phyloP scores from a whole-genome alignment of 345 rosid species.

The Arabis hirsuta region DNA sequence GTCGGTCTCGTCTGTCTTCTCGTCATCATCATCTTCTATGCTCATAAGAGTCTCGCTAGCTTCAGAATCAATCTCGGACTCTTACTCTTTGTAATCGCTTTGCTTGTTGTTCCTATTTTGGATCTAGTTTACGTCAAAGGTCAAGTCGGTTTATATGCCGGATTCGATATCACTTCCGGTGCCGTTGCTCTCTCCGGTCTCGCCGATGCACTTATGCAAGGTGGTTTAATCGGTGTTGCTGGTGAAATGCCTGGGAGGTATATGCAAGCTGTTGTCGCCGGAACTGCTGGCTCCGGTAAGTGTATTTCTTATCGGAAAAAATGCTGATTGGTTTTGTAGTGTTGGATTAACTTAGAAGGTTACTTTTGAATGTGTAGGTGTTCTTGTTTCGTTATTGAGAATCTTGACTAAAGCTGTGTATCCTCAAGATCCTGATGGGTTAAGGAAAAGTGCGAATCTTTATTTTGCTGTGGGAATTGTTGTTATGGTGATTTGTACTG shows the following conservation, averaged over 20 bases:
- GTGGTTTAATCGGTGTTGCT: conserved; percentile 85
- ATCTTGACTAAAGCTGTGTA: conserved; percentile 80
- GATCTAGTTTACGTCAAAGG: conserved; percentile 78
- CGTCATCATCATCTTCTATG: conserved; percentile 60
- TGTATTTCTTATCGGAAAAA: background rate
- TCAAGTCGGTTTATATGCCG: conserved; percentile 69
- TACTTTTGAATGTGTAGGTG: conserved; percentile 52
- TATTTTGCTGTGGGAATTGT: conserved; percentile 76
- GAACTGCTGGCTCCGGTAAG: conserved; percentile 96
- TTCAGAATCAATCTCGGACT: conserved; percentile 82
- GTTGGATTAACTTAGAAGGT: conserved; percentile 13
- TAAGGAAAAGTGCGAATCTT: conserved; percentile 80
- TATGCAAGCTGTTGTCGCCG: conserved; percentile 94
- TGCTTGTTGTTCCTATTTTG: conserved; percentile 76
- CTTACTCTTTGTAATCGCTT: conserved; percentile 55
- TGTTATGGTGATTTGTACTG: conserved; percentile 72
- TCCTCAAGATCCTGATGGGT: conserved; percentile 69
- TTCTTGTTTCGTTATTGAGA: conserved; percentile 82
- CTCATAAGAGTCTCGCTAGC: conserved; percentile 71
- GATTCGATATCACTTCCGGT: conserved; percentile 66
- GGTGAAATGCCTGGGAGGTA: conserved; percentile 94
- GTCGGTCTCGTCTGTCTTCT: conserved; percentile 66
- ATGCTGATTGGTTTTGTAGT: background rate
- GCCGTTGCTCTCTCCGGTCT: conserved; percentile 65
- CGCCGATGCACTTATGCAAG: conserved; percentile 90